A percentile compares a stretch with the other conserved stretches of the same genome.
Conservation (phyloP, 371 early-diverging fungal genomes). For the Rhizopus arrhizus region DNA sequence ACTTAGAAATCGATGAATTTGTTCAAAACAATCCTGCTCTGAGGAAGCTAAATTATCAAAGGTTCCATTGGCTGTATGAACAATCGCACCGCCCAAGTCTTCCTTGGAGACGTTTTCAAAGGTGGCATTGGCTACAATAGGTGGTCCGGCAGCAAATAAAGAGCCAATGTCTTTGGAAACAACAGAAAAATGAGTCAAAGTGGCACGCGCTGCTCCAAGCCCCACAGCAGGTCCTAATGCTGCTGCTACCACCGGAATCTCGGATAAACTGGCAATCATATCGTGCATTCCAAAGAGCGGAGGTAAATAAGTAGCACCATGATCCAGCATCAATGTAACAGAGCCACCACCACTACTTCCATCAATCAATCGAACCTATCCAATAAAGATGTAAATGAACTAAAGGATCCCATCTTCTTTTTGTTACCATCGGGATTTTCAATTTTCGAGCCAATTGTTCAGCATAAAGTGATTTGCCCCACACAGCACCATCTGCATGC, state of each 20-base stretch:
- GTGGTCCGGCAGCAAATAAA: conserved; percentile 49
- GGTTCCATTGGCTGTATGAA: conserved; percentile 46
- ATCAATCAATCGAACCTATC: conserved; percentile 44
- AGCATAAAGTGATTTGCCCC: conserved; percentile 43
- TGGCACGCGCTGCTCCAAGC: conserved; percentile 48
- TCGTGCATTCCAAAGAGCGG: conserved; percentile 53
- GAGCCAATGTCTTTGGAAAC: conserved; percentile 40
- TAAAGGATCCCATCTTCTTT: neutral
- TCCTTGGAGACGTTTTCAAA: conserved; percentile 48
- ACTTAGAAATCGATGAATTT: conserved; percentile 41
- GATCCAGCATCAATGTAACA: conserved; percentile 37
- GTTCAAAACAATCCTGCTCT: conserved; percentile 46
- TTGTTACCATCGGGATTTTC: conserved; percentile 34
- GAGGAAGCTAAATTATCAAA: conserved; percentile 43
- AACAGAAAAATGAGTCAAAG: conserved; percentile 48
- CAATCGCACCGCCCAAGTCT: conserved; percentile 38
- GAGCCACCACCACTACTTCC: conserved; percentile 53
- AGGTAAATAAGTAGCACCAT: conserved; percentile 43
- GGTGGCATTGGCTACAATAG: conserved; percentile 47
- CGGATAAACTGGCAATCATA: conserved; percentile 45
- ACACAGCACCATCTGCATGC: conserved; percentile 53
- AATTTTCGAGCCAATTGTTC: conserved; percentile 42
- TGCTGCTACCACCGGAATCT: conserved; percentile 45
- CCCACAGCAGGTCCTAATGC: conserved; percentile 51
- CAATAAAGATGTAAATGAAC: neutral